Base-by-base conservation (phyloP, 140 eudicot genomes). In the Bidens hawaiensis region DNA sequence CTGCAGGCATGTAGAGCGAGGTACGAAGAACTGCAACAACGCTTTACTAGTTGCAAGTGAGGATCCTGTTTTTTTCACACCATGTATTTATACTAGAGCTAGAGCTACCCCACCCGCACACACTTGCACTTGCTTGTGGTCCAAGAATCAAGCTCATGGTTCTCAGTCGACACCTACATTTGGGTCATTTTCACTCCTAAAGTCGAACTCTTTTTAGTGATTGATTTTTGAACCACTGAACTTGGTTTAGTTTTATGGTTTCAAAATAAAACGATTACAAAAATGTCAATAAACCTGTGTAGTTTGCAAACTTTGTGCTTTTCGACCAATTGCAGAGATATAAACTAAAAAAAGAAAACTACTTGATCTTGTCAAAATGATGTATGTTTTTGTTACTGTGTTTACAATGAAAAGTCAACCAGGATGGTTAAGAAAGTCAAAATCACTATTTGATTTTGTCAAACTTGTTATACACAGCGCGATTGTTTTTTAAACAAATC, bases 1-100 rank as follows among this genome's bases (percentile, higher is more conserved):
- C 65, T 77, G 82, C 90, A 87, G 97, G 86, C 78, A 66, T 90
- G 97, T 65, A 82, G 75, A 82, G 81, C 83, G 17, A 87, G 79
- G 80, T 87, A 81, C 21, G 86, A 82, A 63, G 90, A 75, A 26
- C 56, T 87, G 73, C 88, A 70, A 74, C 78, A 75, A 26, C 90
- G 86, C 63, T 87, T 79, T 78, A 78, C 82, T 12, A 90, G 97
- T 59, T 76, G 84, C 79, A 77, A 60, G 97, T 90, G 58, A 80
- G 94, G 81, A 65, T 25, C 63, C 18, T 56, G 23, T 61, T 27
- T 46, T 14, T 31, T n/a, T 52, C 24, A 8, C 13, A 2, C 13
- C 1, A 24, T 26, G 15, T 67, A 40, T 41, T 38, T 41, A 17
- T 55, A 18, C 34, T 56, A 56, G 45, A 30, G 26, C 9, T 17